A percentile compares a stretch with the other conserved stretches of the same genome.
These are phyloP conservation scores for Purpureocillium lavendulum DNA, from an alignment of 2,329 filamentous ascomycete genomes.

Conservation along the genomic window DNA sequence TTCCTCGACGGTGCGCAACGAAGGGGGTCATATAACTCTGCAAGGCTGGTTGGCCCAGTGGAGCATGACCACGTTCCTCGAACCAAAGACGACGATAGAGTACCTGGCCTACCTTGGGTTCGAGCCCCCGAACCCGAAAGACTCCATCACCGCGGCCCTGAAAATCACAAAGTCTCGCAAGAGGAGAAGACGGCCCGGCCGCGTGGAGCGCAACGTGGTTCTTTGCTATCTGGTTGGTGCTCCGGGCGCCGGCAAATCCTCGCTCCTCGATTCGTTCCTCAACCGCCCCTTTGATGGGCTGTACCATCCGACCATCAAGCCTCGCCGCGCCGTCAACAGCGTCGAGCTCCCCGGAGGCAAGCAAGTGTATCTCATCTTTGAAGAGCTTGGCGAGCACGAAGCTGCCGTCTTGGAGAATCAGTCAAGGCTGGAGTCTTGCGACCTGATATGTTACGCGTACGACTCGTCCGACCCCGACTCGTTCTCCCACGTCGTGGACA, in stretches of 20 bases:
- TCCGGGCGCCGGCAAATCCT: slow-evolving; percentile 80
- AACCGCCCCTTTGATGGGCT: slow-evolving; percentile 76
- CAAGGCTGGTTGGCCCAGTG: slow-evolving; percentile 98
- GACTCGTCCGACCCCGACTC: slow-evolving; percentile 96
- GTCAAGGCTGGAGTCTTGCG: slow-evolving; percentile 82
- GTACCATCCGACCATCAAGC: slow-evolving; percentile 92
- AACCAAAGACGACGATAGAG: slow-evolving; percentile 88
- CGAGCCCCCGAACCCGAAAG: slow-evolving; percentile 68
- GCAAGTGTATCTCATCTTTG: slow-evolving; percentile 92
- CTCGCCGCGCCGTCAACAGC: slow-evolving; percentile 87
- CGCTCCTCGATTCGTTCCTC: slow-evolving; percentile 83
- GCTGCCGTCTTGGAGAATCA: slow-evolving; percentile 89
- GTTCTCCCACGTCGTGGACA: slow-evolving; percentile 80
- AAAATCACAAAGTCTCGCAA: slow-evolving; percentile 92
- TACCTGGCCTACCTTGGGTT: slow-evolving; percentile 96
- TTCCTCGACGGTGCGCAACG: slow-evolving; percentile 87
- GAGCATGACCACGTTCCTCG: slow-evolving; percentile 98
- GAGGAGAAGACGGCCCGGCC: slow-evolving; percentile 68
- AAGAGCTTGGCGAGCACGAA: slow-evolving; percentile 93
- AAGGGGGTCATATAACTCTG: slow-evolving; percentile 88
- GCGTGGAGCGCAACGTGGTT: slow-evolving; percentile 90
- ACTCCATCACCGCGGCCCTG: slow-evolving; percentile 71
- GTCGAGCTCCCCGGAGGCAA: slow-evolving; percentile 94
- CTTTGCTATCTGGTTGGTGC: slow-evolving; percentile 88
- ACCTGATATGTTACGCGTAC: slow-evolving; percentile 91